Evolutionary conservation across 495 filamentous ascomycete species (phyloP).

Genomic region (Bryoglossum gracile): DNA sequence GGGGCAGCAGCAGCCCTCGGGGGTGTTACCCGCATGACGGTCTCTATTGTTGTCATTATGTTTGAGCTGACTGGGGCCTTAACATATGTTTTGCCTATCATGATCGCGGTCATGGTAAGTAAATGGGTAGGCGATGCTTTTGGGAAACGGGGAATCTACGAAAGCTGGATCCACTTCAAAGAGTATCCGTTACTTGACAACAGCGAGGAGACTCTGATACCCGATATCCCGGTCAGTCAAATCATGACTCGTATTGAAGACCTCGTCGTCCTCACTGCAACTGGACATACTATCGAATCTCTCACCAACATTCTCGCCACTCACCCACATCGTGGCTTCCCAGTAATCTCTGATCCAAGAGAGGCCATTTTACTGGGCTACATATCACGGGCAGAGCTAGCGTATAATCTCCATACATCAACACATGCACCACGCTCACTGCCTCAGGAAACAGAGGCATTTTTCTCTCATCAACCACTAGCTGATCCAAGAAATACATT

Average conservation of each 20-base stretch:
- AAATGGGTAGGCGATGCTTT: constrained; percentile 99
- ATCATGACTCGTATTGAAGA: constrained; percentile 94
- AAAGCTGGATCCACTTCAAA: constrained; percentile 94
- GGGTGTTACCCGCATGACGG: constrained; percentile 96
- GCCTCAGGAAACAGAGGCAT: constrained; percentile 66
- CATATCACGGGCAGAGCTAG: constrained; percentile 86
- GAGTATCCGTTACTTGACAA: constrained; percentile 96
- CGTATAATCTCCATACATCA: constrained; percentile 63
- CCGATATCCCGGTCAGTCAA: constrained; percentile 74
- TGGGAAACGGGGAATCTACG: constrained; percentile 90
- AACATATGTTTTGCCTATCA: constrained; percentile 95
- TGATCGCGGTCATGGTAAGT: constrained; percentile 98
- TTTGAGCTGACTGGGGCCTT: constrained; percentile 95
- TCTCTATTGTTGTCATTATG: constrained; percentile 98
- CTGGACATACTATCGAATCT: constrained; percentile 74
- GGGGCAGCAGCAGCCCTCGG: constrained; percentile 91
- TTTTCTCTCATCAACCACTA: constrained; percentile 75
- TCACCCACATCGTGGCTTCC: constrained; percentile 85
- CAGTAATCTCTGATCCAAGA: constrained; percentile 70
- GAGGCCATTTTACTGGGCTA: constrained; percentile 80
- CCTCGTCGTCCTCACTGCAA: constrained; percentile 76
- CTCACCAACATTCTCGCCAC: constrained; percentile 60
- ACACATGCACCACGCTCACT: constrained; percentile 48
- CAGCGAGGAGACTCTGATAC: constrained; percentile 71
- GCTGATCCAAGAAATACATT: constrained; percentile 72